These are phyloP conservation scores for Penicillium daleae DNA, from an alignment of 495 filamentous ascomycete species.

Conservation along the genomic window DNA sequence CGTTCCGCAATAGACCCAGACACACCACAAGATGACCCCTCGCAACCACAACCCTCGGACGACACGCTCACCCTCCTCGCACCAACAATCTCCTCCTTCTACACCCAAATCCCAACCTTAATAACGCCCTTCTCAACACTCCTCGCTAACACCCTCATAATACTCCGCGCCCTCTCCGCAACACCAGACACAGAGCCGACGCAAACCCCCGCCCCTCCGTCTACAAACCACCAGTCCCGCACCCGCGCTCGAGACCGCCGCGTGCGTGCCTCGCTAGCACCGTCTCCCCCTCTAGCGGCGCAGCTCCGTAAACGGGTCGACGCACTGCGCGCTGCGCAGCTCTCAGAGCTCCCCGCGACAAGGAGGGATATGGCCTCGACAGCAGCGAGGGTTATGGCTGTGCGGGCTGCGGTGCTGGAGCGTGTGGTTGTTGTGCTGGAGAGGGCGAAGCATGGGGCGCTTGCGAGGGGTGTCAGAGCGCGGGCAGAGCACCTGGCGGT, in stretches of 20 bases:
- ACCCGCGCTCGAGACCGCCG: conserved; percentile 36
- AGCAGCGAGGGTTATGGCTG: conserved; percentile 41
- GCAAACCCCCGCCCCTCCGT: neutral
- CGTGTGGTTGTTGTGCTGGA: conserved; percentile 53
- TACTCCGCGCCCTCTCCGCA: conserved; percentile 34
- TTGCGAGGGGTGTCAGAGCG: conserved; percentile 59
- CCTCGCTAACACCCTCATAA: conserved; percentile 30
- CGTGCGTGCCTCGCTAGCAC: conserved; percentile 28
- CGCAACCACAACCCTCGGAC: conserved; percentile 16
- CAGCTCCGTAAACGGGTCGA: conserved; percentile 34
- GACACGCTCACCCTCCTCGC: conserved; percentile 39
- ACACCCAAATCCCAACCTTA: conserved; percentile 36
- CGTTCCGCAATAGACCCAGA: conserved; percentile 29
- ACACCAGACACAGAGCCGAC: conserved; percentile 18
- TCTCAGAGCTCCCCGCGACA: conserved; percentile 38
- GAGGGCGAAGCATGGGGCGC: conserved; percentile 65
- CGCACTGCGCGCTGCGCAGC: conserved; percentile 33
- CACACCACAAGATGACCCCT: conserved; percentile 16
- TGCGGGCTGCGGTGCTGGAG: conserved; percentile 40
- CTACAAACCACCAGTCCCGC: conserved; percentile 14
- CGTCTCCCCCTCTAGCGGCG: conserved; percentile 30
- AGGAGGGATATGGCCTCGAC: conserved; percentile 43
- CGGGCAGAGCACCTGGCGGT: conserved; percentile 61
- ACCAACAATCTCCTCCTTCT: conserved; percentile 45
- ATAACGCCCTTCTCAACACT: conserved; percentile 32